Evolutionary conservation across 352 stramenopile species (phyloP), one percentile per base, ranked within the genome.

Genomic region (Pythium aristosporum): DNA sequence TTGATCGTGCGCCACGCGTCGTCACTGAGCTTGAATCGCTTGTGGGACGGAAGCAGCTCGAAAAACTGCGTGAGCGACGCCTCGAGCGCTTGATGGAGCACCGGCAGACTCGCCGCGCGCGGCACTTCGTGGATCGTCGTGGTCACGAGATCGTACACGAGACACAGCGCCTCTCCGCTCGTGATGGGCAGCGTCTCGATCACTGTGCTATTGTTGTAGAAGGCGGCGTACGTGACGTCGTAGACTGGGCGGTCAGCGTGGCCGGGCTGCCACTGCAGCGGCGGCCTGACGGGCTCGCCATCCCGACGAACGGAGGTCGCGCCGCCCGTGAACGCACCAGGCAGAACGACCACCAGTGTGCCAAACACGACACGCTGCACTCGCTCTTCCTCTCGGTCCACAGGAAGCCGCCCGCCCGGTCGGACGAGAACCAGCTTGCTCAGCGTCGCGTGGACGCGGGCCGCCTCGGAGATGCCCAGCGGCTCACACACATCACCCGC

Each of bases 81-180:
- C 7, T 57, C 30, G 23, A 43, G 32, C 18, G 25, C 50, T 4
- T 28, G 11, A 1, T 57, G 30, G 1, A 57, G 32, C 30, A 28
- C 15, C 5, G 2, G 12, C 8, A 7, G 13, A 13, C 48, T 20
- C 4, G 25, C 23, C 10, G 20, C 21, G 9, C 48, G 48, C 23
- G 48, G 48, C 21, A 55, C 48, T 23, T 55, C 23, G 25, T 55
- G 12, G 48, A 55, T 20, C 9, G 25, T 55, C 25, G 48, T 42
- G 25, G 48, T 37, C 48, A 55, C 48, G 48, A 55, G 48, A 55
- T 55, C 48, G 48, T 55, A 55, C 23, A 55, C 48, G 30, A 55
- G 48, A 37, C 25, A 55, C 5, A 55, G 7, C 11, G 25, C 48
- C 5, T 55, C 48, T 11, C 48, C 48, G 11, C 48, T 39, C 7